Percentiles rank a stretch among this genome's conserved stretches.
phyloP scores from a whole-genome alignment of 805 yeast genomes.

The Candida anglica region DNA sequence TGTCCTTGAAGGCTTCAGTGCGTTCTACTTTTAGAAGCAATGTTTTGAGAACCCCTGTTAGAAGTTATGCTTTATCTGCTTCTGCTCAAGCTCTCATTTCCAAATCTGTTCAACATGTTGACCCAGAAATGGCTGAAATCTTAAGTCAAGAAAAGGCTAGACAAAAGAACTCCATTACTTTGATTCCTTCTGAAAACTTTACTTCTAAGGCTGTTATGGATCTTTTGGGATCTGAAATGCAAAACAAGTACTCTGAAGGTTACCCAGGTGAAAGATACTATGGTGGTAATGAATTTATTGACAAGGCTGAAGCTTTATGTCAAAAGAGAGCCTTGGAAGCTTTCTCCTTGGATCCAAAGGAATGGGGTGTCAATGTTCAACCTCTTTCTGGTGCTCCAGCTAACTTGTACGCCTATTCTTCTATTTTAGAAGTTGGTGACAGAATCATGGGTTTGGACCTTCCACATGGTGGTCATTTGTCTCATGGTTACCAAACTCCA shows the following conservation, averaged over 20 bases:
- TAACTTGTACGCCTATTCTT: conserved; percentile 93
- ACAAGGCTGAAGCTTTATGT: conserved; percentile 87
- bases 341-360: conserved; percentile 69
- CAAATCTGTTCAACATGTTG: conserved; percentile 58
- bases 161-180: conserved; percentile 89
- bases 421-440: conserved; percentile 91
- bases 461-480: conserved; percentile 98
- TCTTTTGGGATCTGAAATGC: conserved; percentile 95
- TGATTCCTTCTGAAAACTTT: conserved; percentile 96
- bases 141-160: conserved; percentile 79
- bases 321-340: conserved; percentile 94
- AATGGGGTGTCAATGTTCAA: conserved; percentile 99
- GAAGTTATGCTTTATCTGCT: conserved; percentile 61
- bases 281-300: conserved; percentile 97
- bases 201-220: conserved; percentile 95
- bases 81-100: conserved; percentile 64
- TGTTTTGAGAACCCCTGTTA: conserved; percentile 6
- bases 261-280: conserved; percentile 99
- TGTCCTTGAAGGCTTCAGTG: too few species aligned
- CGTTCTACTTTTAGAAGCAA: too few species aligned
- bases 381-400: conserved; percentile 97
- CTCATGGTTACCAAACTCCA: conserved; percentile 97
- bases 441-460: conserved; percentile 97
- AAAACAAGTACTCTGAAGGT: conserved; percentile 98
- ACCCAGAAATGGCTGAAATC: conserved; percentile 75